Evolutionary conservation across 148 eudicot genomes (phyloP), one percentile per base, ranked within the genome.

Genomic region (Cornus suecica): DNA sequence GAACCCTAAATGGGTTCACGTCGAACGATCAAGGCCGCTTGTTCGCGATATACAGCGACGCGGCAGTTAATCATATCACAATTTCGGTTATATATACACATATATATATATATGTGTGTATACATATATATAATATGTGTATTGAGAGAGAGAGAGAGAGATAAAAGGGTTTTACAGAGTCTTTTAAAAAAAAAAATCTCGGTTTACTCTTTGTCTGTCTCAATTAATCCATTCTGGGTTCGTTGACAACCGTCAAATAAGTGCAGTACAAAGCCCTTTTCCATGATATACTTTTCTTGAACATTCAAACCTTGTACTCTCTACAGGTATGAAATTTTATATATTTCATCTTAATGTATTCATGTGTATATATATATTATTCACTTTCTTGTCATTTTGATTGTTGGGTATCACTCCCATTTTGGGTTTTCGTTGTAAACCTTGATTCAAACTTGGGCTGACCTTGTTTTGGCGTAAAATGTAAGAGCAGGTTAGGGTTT

Each of bases 81-180:
- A n/a, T 22, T 58, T 18, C n/a, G 20, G 5, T 20, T 24, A 22
- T 58, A 18, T 5, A 58, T 18, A n/a, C n/a, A 5, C 0, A 58
- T 52, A 52, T 52, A 52, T 14, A 52, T 0, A 14, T 14, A 14
- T 14, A 52, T n/a, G n/a, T n/a, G 22, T 3, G 18, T 2, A 14
- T 52, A 52, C 22, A 15, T 20, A 52, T 14, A 25, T 64, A 27
- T 64, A 64, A n/a, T n/a, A n/a, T n/a, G n/a, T n/a, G n/a, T n/a
- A n/a, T n/a, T n/a, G n/a, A n/a, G n/a, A n/a, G n/a, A n/a, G 31
- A 64, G 29, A 64, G 68, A 65, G 68, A 65, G 34, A 65, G 6
- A 65, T n/a, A 18, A 65, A 14, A 27, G 16, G 26, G 66, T 29
- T 65, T 29, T 65, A 65, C 30, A 62, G 66, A 62, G 66, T 11